These are phyloP conservation scores for Aureococcus anophagefferens DNA, from an alignment of 108 stramenopile genomes.

Conservation along the genomic window DNA sequence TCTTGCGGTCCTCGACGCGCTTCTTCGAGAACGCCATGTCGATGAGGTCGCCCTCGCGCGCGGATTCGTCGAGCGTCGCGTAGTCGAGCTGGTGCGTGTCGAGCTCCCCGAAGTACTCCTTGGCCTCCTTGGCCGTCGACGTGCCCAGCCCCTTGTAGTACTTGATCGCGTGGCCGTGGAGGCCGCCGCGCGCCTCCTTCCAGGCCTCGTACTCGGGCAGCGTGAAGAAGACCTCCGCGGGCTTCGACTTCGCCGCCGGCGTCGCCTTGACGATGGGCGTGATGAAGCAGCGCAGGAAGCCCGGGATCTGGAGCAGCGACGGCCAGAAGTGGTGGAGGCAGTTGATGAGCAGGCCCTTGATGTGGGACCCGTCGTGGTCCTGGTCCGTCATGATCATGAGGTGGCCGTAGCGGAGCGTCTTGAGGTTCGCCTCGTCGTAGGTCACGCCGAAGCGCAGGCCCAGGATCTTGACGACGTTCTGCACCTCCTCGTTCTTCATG, in stretches of 20 bases:
- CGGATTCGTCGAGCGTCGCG: neutral
- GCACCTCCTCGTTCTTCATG: constrained; percentile 90
- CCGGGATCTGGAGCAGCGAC: constrained; percentile 76
- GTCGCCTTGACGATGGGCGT: constrained; percentile 97
- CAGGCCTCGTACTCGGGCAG: constrained; percentile 89
- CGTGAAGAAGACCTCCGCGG: constrained; percentile 67
- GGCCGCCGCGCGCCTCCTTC: constrained; percentile 76
- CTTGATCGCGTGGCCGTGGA: constrained; percentile 21
- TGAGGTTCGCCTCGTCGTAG: constrained; percentile 67
- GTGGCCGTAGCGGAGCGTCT: constrained; percentile 84
- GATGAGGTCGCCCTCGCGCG: constrained; percentile 67
- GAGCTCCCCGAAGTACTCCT: constrained; percentile 55
- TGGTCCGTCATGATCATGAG: constrained; percentile 99
- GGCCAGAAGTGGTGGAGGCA: constrained; percentile 97
- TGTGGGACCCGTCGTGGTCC: constrained; percentile 97
- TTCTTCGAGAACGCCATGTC: constrained; percentile 97
- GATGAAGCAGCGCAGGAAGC: constrained; percentile 97
- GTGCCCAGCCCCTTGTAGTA: constrained; percentile 99
- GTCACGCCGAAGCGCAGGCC: constrained; percentile 80
- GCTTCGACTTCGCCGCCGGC: constrained; percentile 56
- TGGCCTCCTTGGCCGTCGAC: constrained; percentile 84
- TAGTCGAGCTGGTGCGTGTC: constrained; percentile 47
- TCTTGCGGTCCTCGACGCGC: constrained; percentile 84
- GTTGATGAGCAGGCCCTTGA: constrained; percentile 99
- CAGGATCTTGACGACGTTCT: constrained; percentile 91